Evolutionary conservation across 1,284 basidiomycete species (phyloP).

Genomic region (Boletellus deceptivus): DNA sequence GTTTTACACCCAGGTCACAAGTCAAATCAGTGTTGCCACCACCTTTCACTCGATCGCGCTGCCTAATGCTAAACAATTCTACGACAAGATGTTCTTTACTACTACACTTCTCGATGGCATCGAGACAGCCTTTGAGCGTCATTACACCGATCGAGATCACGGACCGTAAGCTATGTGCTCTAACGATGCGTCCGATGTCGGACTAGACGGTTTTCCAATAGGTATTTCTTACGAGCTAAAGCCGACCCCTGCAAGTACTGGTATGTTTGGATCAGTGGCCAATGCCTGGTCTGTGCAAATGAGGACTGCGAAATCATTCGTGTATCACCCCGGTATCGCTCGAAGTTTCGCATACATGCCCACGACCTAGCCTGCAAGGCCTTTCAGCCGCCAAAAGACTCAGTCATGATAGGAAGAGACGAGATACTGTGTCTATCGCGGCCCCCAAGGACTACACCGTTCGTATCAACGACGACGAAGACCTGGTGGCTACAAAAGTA

Average conservation of each 20-base stretch:
- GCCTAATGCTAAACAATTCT: neutral
- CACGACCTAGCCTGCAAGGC: neutral
- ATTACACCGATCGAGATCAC: neutral
- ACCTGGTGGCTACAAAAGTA: neutral
- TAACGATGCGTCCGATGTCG: neutral
- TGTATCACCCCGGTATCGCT: neutral
- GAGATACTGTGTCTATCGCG: neutral
- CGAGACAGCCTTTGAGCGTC: neutral
- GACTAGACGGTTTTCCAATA: neutral
- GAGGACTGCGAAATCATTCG: neutral
- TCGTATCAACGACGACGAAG: neutral
- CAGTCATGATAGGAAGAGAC: neutral
- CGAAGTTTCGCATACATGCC: neutral
- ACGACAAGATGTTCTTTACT: slow-evolving; percentile 1
- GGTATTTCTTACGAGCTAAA: slow-evolving; percentile 1
- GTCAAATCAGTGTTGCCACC: neutral
- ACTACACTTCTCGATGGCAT: too few relatives aligned
- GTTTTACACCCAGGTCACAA: neutral
- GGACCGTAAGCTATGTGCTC: neutral
- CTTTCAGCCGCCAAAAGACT: neutral
- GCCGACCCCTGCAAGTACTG: neutral
- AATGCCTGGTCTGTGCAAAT: neutral
- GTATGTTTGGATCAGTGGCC: neutral
- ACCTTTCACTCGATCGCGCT: neutral
- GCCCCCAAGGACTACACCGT: neutral